Percentiles rank a stretch among this genome's conserved stretches.
Conservation (phyloP, 306 rosid species). For the Alnus rubra region DNA sequence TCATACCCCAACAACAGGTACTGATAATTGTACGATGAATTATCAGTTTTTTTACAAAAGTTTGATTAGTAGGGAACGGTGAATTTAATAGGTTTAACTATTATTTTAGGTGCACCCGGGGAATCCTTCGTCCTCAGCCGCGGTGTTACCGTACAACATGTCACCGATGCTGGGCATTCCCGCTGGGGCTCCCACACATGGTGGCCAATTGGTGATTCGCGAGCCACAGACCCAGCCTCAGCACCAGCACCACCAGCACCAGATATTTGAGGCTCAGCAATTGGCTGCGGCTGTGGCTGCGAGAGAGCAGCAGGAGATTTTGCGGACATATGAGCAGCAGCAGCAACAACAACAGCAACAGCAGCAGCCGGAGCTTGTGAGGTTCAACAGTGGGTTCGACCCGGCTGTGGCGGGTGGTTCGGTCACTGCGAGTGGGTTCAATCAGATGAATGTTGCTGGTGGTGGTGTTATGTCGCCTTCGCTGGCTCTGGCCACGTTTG, state of each 20-base stretch:
- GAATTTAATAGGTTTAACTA: too few relatives aligned
- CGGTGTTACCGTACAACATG: conserved; percentile 40
- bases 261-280: conserved; percentile 72
- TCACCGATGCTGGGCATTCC: conserved; percentile 36
- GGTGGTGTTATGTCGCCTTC: conserved; percentile 56
- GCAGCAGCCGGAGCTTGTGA: conserved; percentile 44
- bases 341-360: conserved; percentile 34
- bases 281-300: conserved; percentile 58
- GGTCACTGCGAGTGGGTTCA: conserved; percentile 49
- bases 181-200: conserved; percentile 8
- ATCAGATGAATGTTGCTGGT: conserved; percentile 39
- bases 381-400: conserved; percentile 67
- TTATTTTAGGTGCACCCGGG: too few relatives aligned
- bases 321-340: conserved; percentile 45
- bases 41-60: too few relatives aligned
- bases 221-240: conserved; percentile 39
- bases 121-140: conserved; percentile 24
- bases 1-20: conserved; percentile 36
- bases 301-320: conserved; percentile 72
- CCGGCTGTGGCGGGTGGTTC: conserved; percentile 38
- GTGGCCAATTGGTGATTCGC: conserved; percentile 50
- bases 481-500: conserved; percentile 68
- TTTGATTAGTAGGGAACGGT: too few relatives aligned
- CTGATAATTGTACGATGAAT: too few relatives aligned
- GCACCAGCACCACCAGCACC: conserved; percentile 33